phyloP scores from a whole-genome alignment of 1,284 basidiomycete genomes.

The Polyporus tsugae region DNA sequence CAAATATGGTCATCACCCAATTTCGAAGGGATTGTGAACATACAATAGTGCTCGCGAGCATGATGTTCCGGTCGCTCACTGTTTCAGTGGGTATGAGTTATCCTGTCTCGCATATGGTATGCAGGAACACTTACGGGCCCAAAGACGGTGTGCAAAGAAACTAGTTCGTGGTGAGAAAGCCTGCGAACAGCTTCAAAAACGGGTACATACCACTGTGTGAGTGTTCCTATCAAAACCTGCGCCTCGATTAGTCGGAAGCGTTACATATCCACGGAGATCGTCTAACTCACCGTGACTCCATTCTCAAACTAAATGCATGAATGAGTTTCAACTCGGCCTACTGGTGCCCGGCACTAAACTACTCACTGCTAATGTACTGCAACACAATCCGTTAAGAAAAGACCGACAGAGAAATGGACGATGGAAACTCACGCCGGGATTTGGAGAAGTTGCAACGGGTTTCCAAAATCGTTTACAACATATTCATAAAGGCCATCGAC shows the following conservation, averaged over 20 bases:
- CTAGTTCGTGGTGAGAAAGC: background rate
- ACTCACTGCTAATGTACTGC: background rate
- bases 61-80: no score
- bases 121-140: background rate
- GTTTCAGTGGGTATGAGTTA: no score
- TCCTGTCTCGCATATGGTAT: background rate
- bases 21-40: background rate
- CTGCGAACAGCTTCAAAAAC: background rate
- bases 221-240: background rate
- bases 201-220: background rate
- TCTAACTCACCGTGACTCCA: no score
- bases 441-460: background rate
- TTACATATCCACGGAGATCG: no score
- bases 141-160: background rate
- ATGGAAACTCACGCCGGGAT: background rate
- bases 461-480: background rate
- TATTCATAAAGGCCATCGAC: background rate
- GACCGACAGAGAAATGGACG: no score
- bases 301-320: no score
- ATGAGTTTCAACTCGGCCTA: no score
- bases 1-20: no score
- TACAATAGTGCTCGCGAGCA: no score
- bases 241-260: no score
- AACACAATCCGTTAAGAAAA: background rate
- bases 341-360: no score